These are phyloP conservation scores for Pistacia integerrima DNA, from an alignment of 345 rosid species.

Conservation along the genomic window DNA sequence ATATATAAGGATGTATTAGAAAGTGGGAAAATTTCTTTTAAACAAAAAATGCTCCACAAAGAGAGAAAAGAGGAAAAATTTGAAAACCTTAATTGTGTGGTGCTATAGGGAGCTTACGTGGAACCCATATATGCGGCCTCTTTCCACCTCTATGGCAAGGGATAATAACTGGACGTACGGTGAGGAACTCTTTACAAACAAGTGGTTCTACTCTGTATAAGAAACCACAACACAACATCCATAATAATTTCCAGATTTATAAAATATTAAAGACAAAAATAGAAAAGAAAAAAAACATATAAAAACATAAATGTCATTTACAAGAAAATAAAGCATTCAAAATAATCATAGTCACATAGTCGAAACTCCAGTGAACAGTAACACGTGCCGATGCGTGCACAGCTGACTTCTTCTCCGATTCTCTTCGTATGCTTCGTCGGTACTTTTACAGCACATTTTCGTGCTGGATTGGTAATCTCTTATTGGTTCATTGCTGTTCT, in stretches of 20 bases:
- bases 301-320: neutral
- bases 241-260: neutral
- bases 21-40: neutral
- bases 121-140: constrained; percentile 87
- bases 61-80: constrained; percentile 4
- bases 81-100: neutral
- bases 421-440: no score
- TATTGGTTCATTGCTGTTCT: no score
- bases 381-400: no score
- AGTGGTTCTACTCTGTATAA: constrained; percentile 89
- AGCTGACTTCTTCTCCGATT: no score
- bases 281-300: neutral
- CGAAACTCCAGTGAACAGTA: no score
- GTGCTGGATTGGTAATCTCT: no score
- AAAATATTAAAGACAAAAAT: neutral
- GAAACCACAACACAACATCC: constrained; percentile 17
- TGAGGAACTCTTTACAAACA: constrained; percentile 75
- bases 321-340: neutral
- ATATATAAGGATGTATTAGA: constrained; percentile 3
- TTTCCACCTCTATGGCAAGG: constrained; percentile 98
- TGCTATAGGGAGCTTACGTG: constrained; percentile 48
- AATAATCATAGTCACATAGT: neutral
- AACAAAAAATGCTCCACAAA: neutral
- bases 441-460: no score
- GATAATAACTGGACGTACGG: constrained; percentile 75